Conservation (phyloP, 164 flowering plant species). For the Tetrastigma voinierianum region DNA sequence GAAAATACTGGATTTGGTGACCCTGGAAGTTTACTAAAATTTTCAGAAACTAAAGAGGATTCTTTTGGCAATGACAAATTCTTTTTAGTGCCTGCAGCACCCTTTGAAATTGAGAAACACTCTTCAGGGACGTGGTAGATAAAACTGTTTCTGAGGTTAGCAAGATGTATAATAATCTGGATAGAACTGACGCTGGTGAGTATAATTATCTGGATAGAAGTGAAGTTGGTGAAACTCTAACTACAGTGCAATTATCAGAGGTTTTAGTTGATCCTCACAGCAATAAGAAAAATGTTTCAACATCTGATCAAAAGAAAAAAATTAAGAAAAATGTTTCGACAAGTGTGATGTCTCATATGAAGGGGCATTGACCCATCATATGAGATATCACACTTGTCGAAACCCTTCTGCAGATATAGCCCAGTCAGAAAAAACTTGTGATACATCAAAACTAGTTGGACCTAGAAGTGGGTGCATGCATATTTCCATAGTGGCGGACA, state of each 20-base stretch:
- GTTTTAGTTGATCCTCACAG: conserved; percentile 6
- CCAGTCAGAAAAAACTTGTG: conserved; percentile 3
- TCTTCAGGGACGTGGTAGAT: neutral
- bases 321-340: conserved; percentile 1
- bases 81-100: neutral
- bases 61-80: neutral
- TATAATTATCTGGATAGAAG: neutral
- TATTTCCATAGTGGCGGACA: neutral
- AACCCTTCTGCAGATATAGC: conserved; percentile 1
- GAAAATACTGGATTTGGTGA: neutral
- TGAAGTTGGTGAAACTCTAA: neutral
- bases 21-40: neutral
- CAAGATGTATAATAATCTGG: neutral
- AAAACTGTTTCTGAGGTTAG: neutral
- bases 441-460: conserved; percentile 5
- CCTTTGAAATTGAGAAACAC: neutral
- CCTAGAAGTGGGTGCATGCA: neutral
- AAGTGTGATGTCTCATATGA: neutral
- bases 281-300: conserved; percentile 1
- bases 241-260: conserved; percentile 11
- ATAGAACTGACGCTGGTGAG: neutral
- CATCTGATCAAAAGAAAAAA: no score
- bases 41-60: neutral
- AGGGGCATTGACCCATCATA: neutral
- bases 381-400: conserved; percentile 1